These are phyloP conservation scores for Parastagonospora nodorum DNA, from an alignment of 2,329 filamentous ascomycete species.

Conservation along the genomic window DNA sequence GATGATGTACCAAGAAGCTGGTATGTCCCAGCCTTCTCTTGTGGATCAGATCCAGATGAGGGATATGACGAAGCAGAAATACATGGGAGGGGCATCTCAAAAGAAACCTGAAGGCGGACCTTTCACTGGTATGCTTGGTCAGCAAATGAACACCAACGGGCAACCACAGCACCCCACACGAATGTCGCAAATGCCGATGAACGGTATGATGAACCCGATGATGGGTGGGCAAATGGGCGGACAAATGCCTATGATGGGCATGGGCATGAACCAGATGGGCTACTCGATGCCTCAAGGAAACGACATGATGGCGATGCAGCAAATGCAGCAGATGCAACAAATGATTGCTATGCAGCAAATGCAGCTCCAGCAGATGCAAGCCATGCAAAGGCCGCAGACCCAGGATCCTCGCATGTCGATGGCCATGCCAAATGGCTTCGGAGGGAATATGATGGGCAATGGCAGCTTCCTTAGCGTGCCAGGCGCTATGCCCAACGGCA, in stretches of 20 bases:
- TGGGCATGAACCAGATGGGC: slow-evolving; percentile 37
- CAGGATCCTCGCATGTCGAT: slow-evolving; percentile 33
- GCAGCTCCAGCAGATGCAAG: slow-evolving; percentile 67
- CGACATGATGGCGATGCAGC: slow-evolving; percentile 81
- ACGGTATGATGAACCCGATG: slow-evolving; percentile 28
- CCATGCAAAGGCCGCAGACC: slow-evolving; percentile 38
- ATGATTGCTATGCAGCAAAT: slow-evolving; percentile 43
- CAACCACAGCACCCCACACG: slow-evolving; percentile 27
- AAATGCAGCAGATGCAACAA: slow-evolving; percentile 65
- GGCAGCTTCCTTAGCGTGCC: slow-evolving; percentile 34
- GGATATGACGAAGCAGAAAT: slow-evolving; percentile 44
- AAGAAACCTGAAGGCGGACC: slow-evolving; percentile 38
- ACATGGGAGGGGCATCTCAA: slow-evolving; percentile 41
- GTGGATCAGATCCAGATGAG: slow-evolving; percentile 46
- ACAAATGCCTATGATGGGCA: slow-evolving; percentile 38
- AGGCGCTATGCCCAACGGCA: slow-evolving; percentile 20
- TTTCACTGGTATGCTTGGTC: slow-evolving; percentile 42
- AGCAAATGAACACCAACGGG: slow-evolving; percentile 38
- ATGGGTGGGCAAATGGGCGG: slow-evolving; percentile 29
- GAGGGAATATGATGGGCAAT: slow-evolving; percentile 27
- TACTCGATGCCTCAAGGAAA: slow-evolving; percentile 77
- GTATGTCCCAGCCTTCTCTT: slow-evolving; percentile 37
- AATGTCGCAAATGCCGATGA: slow-evolving; percentile 35
- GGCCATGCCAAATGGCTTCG: slow-evolving; percentile 23
- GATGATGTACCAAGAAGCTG: slow-evolving; percentile 39